These are phyloP conservation scores for Manihot esculenta DNA, from an alignment of 441 rosid genomes.

Conservation along the genomic window DNA sequence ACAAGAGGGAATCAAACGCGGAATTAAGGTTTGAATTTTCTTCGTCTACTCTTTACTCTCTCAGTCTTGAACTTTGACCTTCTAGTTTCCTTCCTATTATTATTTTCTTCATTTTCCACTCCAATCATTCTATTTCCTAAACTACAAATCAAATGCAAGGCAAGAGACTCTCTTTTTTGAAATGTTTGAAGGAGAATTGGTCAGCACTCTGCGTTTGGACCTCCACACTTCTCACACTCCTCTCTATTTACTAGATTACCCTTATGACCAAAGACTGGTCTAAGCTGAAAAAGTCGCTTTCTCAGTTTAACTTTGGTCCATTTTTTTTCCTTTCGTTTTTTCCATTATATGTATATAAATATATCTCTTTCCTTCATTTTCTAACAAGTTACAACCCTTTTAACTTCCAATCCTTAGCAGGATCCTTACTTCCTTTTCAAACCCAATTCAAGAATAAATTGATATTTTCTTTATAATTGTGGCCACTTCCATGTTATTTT, in stretches of 20 bases:
- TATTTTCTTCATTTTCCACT: background rate
- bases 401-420: background rate
- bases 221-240: too few species aligned
- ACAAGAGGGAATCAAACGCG: too few species aligned
- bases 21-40: constrained; percentile 48
- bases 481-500: constrained; percentile 26
- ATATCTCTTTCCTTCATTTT: constrained; percentile 4
- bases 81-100: constrained; percentile 1
- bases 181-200: constrained; percentile 46
- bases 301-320: constrained; percentile 65
- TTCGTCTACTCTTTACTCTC: constrained; percentile 28
- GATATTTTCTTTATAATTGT: background rate
- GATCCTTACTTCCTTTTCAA: too few species aligned
- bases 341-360: constrained; percentile 4
- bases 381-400: background rate
- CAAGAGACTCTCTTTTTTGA: background rate
- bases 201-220: constrained; percentile 65
- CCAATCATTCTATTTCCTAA: constrained; percentile 23
- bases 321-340: constrained; percentile 23
- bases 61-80: constrained; percentile 23
- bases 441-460: background rate
- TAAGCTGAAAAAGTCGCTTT: constrained; percentile 70
- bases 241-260: constrained; percentile 15
- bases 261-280: constrained; percentile 72
- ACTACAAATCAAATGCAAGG: constrained; percentile 1